A percentile compares a stretch with the other conserved stretches of the same genome.
Evolutionary conservation across 2,329 filamentous ascomycete species (phyloP).

Genomic region (Fusarium sp.): DNA sequence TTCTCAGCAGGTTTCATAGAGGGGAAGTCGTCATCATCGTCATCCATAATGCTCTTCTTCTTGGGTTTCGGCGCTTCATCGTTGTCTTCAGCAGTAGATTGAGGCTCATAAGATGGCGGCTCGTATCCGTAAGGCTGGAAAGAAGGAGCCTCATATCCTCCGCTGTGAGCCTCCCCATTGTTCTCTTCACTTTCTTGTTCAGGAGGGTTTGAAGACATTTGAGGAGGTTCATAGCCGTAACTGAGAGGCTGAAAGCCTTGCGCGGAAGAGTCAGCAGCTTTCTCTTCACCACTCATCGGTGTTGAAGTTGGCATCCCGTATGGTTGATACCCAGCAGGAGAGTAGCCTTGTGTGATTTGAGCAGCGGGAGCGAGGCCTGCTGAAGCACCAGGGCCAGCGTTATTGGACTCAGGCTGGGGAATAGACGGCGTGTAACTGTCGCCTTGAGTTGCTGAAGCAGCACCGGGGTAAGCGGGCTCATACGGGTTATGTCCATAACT

Average conservation of each 20-base stretch:
- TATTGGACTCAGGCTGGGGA: constrained; percentile 28
- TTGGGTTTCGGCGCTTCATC: constrained; percentile 70
- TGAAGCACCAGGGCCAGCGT: constrained; percentile 7
- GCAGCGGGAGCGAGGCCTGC: constrained; percentile 44
- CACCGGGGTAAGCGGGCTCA: constrained; percentile 50
- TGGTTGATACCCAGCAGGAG: constrained; percentile 47
- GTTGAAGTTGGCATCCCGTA: constrained; percentile 47
- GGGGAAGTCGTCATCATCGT: constrained; percentile 80
- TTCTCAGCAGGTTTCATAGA: constrained; percentile 65
- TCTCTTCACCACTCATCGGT: constrained; percentile 10
- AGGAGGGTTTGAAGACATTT: constrained; percentile 48
- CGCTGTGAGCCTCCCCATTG: constrained; percentile 50
- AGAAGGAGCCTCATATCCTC: constrained; percentile 71
- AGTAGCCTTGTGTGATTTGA: constrained; percentile 43
- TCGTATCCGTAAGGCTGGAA: constrained; percentile 71
- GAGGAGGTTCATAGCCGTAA: constrained; percentile 65
- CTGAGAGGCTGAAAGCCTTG: constrained; percentile 60
- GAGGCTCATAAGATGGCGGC: constrained; percentile 68
- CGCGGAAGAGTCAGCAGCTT: constrained; percentile 37
- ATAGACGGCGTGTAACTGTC: constrained; percentile 40
- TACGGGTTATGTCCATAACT: constrained; percentile 53
- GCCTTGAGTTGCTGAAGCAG: constrained; percentile 18
- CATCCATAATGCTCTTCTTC: constrained; percentile 84
- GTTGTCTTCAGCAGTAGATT: constrained; percentile 55
- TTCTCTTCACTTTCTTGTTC: constrained; percentile 30